Percentiles rank a stretch among this genome's conserved stretches.
phyloP scores from a whole-genome alignment of 345 rosid genomes.

The Toxicodendron radicans region DNA sequence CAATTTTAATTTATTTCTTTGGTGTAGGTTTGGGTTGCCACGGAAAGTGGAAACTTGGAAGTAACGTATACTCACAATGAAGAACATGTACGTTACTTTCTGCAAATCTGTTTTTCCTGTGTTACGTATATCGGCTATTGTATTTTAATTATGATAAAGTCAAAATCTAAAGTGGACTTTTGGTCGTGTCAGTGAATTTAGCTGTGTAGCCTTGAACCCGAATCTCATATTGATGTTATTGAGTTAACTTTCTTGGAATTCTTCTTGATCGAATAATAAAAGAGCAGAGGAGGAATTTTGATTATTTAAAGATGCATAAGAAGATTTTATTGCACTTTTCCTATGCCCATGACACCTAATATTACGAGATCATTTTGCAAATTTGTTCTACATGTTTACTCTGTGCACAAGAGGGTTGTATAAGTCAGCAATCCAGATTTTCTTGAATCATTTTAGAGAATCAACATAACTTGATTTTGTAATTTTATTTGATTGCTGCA shows the following conservation, averaged over 20 bases:
- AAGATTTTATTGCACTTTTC: too few relatives aligned
- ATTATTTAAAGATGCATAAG: too few relatives aligned
- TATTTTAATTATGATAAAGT: conserved; percentile 3
- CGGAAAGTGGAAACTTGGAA: conserved; percentile 91
- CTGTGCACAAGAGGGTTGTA: too few relatives aligned
- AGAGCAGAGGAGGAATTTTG: too few relatives aligned
- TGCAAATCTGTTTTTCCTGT: conserved; percentile 4
- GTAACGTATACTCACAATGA: conserved; percentile 87
- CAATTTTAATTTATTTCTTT: neutral
- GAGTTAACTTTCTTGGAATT: neutral
- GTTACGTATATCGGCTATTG: neutral
- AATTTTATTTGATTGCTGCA: too few relatives aligned
- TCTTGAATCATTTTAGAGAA: too few relatives aligned
- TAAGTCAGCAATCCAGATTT: too few relatives aligned
- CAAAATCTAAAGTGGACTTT: neutral
- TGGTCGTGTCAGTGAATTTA: neutral
- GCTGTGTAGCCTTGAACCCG: neutral
- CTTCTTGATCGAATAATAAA: too few relatives aligned
- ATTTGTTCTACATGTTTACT: too few relatives aligned
- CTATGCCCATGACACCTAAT: too few relatives aligned
- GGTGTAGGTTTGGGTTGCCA: conserved; percentile 84
- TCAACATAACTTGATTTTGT: too few relatives aligned
- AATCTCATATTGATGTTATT: neutral
- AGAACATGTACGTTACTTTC: conserved; percentile 63
- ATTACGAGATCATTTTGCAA: too few relatives aligned